Evolutionary conservation across 306 rosid species (phyloP).

Genomic region (Sicyos baderoa): DNA sequence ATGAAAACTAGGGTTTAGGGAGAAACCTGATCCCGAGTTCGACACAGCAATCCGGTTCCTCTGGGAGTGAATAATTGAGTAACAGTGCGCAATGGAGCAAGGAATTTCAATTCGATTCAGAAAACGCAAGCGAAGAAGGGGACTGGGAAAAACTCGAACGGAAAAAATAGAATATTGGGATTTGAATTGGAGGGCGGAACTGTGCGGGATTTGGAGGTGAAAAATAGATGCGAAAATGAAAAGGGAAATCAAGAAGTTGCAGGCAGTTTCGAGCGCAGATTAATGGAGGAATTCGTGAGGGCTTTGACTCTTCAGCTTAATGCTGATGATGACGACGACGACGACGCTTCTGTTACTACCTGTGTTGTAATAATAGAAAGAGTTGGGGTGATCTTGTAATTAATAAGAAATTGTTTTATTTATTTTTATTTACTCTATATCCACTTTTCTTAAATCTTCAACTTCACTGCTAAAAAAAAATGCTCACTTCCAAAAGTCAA

Average conservation of each 20-base stretch:
- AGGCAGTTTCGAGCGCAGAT: conserved; percentile 3
- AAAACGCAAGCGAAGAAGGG: conserved; percentile 4
- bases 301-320: conserved; percentile 53
- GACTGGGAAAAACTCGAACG: not conserved
- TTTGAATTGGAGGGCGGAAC: conserved; percentile 26
- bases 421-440: not conserved
- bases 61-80: conserved; percentile 24
- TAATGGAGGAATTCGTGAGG: conserved; percentile 16
- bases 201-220: conserved; percentile 24
- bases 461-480: not conserved
- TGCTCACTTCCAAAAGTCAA: conserved; percentile 7
- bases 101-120: conserved; percentile 39
- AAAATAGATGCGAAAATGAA: not conserved
- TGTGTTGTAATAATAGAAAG: conserved; percentile 30
- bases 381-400: conserved; percentile 40
- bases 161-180: conserved; percentile 12
- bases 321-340: conserved; percentile 45
- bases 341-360: conserved; percentile 39
- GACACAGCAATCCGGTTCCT: conserved; percentile 23
- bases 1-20: conserved; percentile 61
- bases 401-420: conserved; percentile 1
- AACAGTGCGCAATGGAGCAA: conserved; percentile 30
- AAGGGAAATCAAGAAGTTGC: not conserved
- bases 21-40: conserved; percentile 31
- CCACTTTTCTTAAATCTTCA: conserved; percentile 8